phyloP scores from a whole-genome alignment of 1,284 basidiomycete species.

The Amylostereum areolatum region DNA sequence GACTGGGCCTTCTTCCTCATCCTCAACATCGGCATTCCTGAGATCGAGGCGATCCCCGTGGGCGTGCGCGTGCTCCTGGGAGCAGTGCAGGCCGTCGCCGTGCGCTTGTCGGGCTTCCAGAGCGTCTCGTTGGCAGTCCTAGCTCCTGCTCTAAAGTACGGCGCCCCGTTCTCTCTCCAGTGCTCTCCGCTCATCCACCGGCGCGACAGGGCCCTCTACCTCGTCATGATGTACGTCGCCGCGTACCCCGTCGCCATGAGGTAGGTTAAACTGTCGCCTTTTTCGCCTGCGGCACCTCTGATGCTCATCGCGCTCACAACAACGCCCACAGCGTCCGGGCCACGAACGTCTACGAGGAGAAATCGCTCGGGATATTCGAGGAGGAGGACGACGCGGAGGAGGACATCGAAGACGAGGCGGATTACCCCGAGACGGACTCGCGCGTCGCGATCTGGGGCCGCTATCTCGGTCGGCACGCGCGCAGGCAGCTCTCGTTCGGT shows the following conservation, averaged over 20 bases:
- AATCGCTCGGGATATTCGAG: slow-evolving; percentile 73
- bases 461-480: slow-evolving; percentile 77
- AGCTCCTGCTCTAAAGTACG: slow-evolving; percentile 66
- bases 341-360: slow-evolving; percentile 97
- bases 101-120: slow-evolving; percentile 85
- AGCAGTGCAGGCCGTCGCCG: slow-evolving; percentile 72
- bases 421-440: slow-evolving; percentile 34
- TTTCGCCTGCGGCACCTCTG: background rate
- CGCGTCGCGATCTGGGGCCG: slow-evolving; percentile 67
- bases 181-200: slow-evolving; percentile 8
- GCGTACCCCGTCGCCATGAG: slow-evolving; percentile 35
- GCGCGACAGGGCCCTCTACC: slow-evolving; percentile 44
- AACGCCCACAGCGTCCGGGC: slow-evolving; percentile 79
- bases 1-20: slow-evolving; percentile 88
- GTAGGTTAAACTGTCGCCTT: slow-evolving; percentile 7
- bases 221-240: slow-evolving; percentile 51
- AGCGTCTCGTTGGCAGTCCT: slow-evolving; percentile 66
- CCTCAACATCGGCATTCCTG: slow-evolving; percentile 80
- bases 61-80: slow-evolving; percentile 64
- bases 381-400: slow-evolving; percentile 42
- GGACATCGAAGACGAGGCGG: slow-evolving; percentile 38
- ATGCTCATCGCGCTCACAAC: no score
- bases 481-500: slow-evolving; percentile 87
- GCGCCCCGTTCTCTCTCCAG: slow-evolving; percentile 4
- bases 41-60: slow-evolving; percentile 65